phyloP scores from a whole-genome alignment of 768 basidiomycete genomes.

The Lyophyllum shimeji region DNA sequence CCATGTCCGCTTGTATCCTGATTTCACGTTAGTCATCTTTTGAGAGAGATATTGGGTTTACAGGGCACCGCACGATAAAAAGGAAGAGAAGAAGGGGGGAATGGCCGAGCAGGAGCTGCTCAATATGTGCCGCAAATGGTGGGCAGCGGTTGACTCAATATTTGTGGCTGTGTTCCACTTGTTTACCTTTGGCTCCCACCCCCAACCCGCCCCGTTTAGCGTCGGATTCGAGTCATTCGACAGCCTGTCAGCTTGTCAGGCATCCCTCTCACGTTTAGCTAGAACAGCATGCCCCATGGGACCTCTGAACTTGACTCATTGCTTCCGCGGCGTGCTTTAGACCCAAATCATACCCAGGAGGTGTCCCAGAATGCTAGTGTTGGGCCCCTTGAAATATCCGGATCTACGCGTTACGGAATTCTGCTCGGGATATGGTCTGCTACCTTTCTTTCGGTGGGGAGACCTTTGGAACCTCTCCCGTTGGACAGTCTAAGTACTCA shows the following conservation, averaged over 20 bases:
- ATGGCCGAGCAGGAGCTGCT: neutral
- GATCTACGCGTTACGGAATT: constrained; percentile 61
- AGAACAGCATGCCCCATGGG: neutral
- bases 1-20: constrained; percentile 83
- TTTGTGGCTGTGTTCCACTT: neutral
- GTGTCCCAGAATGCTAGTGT: constrained; percentile 17
- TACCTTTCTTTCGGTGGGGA: constrained; percentile 69
- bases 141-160: neutral
- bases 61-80: constrained; percentile 81
- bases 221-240: too few relatives aligned
- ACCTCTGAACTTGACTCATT: constrained; percentile 35
- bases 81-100: neutral
- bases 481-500: neutral
- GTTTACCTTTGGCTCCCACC: neutral
- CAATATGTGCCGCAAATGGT: neutral
- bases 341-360: constrained; percentile 7
- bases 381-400: constrained; percentile 68
- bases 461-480: neutral
- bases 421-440: constrained; percentile 73
- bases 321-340: constrained; percentile 21
- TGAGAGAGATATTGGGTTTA: constrained; percentile 50
- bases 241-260: neutral
- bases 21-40: constrained; percentile 81
- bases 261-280: neutral
- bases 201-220: too few relatives aligned